These are phyloP conservation scores for Sugiyamaella paludigena DNA, from an alignment of 1,139 yeast species.

Conservation along the genomic window DNA sequence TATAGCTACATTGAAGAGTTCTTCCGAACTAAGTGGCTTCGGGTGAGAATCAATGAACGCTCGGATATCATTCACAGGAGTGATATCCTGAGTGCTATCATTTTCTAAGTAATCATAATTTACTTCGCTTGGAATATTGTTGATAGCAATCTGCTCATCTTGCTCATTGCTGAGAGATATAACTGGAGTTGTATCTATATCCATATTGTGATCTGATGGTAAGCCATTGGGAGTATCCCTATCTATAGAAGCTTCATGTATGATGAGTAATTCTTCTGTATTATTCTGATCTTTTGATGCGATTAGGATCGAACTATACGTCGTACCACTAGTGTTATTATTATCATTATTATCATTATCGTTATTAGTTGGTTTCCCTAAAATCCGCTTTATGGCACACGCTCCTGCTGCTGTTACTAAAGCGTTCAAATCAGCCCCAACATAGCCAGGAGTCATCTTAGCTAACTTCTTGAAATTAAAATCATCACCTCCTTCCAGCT, in stretches of 20 bases:
- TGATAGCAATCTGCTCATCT: neutral
- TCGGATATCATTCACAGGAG: slow-evolving; percentile 7
- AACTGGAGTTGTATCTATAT: slow-evolving; percentile 8
- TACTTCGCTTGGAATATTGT: neutral
- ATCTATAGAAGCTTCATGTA: neutral
- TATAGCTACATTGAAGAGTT: slow-evolving; percentile 71
- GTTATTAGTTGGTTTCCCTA: slow-evolving; percentile 37
- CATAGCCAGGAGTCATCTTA: slow-evolving; percentile 95
- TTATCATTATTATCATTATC: slow-evolving; percentile 18
- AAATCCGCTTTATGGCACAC: slow-evolving; percentile 88
- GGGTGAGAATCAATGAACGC: slow-evolving; percentile 70
- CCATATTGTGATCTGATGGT: slow-evolving; percentile 7
- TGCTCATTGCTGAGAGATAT: neutral
- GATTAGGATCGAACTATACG: no score
- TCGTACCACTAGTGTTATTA: slow-evolving; percentile 7
- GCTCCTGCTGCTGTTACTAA: slow-evolving; percentile 95
- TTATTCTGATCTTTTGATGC: no score
- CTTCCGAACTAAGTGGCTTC: slow-evolving; percentile 68
- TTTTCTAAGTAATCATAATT: neutral
- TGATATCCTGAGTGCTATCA: neutral
- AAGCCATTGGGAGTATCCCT: neutral
- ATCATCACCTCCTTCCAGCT: slow-evolving; percentile 55
- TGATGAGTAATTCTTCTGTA: no score
- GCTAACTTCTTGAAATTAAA: slow-evolving; percentile 75
- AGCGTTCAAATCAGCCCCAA: slow-evolving; percentile 95